Conservation (phyloP, 345 rosid species). For the Orychophragmus violaceus region DNA sequence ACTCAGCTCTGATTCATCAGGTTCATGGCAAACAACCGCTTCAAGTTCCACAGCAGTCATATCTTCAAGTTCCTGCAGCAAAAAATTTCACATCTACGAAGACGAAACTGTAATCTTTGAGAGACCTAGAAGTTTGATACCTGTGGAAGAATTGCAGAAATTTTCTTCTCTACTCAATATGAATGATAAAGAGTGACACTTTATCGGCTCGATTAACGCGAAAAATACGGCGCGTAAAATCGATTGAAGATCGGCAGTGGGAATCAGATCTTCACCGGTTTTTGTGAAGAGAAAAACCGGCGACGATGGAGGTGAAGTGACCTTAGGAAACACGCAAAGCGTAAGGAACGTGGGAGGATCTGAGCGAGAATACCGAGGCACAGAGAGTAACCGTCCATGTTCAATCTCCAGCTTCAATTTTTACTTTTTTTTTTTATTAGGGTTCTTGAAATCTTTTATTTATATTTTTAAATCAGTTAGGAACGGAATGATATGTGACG, state of each 20-base stretch:
- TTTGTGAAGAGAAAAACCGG: slow-evolving; percentile 19
- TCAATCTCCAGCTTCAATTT: slow-evolving; percentile 12
- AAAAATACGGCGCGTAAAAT: slow-evolving; percentile 3
- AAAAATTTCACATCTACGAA: neutral
- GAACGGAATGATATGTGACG: neutral
- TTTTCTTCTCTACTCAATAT: neutral
- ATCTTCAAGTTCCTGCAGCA: slow-evolving; percentile 29
- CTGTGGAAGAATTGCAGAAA: neutral
- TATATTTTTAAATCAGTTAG: neutral
- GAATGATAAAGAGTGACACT: neutral
- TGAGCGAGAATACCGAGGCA: slow-evolving; percentile 27
- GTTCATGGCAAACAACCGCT: slow-evolving; percentile 29
- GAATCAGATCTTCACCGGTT: slow-evolving; percentile 12
- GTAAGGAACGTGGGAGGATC: slow-evolving; percentile 29
- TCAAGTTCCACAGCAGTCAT: slow-evolving; percentile 54
- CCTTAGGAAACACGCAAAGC: slow-evolving; percentile 49
- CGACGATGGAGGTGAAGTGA: slow-evolving; percentile 15
- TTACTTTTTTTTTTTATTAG: neutral
- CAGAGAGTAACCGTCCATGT: slow-evolving; percentile 28
- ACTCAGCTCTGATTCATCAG: slow-evolving; percentile 33
- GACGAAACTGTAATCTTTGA: neutral
- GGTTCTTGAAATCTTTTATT: slow-evolving; percentile 7
- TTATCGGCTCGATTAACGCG: neutral
- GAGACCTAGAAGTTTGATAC: slow-evolving; percentile 2
- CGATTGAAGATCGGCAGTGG: slow-evolving; percentile 2